Conservation (phyloP, 495 filamentous ascomycete species). For the Pyrenopolyporus hunteri region DNA sequence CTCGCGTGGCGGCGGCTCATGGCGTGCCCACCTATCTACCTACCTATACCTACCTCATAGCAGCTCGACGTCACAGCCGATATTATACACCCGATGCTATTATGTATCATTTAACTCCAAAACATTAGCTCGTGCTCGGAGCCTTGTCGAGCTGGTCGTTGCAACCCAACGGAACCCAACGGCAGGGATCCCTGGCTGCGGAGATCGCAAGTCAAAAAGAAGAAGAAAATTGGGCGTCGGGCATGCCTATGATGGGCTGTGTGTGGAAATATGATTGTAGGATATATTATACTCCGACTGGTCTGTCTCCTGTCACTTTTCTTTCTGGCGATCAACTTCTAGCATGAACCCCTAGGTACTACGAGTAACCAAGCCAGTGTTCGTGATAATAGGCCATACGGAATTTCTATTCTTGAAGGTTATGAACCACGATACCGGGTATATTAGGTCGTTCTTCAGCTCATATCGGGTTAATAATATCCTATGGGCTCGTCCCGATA, state of each 20-base stretch:
- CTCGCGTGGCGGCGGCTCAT: neutral
- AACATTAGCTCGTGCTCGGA: constrained; percentile 4
- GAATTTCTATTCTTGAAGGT: too few species aligned
- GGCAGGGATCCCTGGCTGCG: constrained; percentile 29
- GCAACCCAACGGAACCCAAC: constrained; percentile 20
- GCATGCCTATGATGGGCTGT: too few species aligned
- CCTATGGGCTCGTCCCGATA: too few species aligned
- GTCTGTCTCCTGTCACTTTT: neutral
- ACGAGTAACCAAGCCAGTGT: neutral
- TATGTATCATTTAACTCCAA: neutral
- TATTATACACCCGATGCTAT: constrained; percentile 6
- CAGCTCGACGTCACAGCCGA: neutral
- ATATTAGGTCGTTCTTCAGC: too few species aligned
- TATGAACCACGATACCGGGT: too few species aligned
- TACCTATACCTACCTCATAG: too few species aligned
- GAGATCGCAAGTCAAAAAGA: neutral
- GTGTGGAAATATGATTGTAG: too few species aligned
- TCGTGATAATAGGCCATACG: too few species aligned
- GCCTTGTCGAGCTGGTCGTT: constrained; percentile 9
- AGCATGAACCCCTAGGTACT: neutral
- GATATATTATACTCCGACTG: constrained; percentile 7
- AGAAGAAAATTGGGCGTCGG: constrained; percentile 1
- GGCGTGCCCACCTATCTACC: neutral
- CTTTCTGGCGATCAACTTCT: neutral
- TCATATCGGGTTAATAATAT: too few species aligned